Evolutionary conservation across 441 rosid species (phyloP).

Genomic region (Rhodomyrtus psidioides): DNA sequence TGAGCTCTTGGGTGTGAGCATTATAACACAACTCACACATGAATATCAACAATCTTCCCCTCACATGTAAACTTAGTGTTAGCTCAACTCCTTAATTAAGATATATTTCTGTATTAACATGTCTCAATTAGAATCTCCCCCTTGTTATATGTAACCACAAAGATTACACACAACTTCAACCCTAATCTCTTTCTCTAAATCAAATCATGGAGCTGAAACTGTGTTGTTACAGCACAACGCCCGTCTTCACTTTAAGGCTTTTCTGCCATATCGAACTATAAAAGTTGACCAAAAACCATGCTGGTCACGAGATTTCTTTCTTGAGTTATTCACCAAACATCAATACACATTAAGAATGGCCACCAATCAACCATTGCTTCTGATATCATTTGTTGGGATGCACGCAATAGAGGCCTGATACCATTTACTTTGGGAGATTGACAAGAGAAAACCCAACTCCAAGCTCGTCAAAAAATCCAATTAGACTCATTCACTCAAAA

Average conservation of each 20-base stretch:
- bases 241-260: neutral
- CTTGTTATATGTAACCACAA: neutral
- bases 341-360: no score
- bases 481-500: no score
- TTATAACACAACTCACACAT: neutral
- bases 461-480: no score
- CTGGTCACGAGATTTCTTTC: no score
- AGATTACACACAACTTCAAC: neutral
- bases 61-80: rapidly evolving
- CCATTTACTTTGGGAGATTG: no score
- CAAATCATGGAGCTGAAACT: neutral
- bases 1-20: neutral
- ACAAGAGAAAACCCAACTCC: no score
- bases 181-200: neutral
- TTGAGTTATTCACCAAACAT: no score
- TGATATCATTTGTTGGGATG: no score
- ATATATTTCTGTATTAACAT: rapidly evolving
- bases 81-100: neutral
- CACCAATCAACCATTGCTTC: no score
- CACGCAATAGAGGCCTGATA: no score
- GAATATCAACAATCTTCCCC: neutral
- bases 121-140: neutral
- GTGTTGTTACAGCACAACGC: neutral
- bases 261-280: rapidly evolving
- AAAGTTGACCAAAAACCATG: neutral